These are phyloP conservation scores for Serendipita sp. DNA, from an alignment of 768 basidiomycete genomes.

Conservation along the genomic window DNA sequence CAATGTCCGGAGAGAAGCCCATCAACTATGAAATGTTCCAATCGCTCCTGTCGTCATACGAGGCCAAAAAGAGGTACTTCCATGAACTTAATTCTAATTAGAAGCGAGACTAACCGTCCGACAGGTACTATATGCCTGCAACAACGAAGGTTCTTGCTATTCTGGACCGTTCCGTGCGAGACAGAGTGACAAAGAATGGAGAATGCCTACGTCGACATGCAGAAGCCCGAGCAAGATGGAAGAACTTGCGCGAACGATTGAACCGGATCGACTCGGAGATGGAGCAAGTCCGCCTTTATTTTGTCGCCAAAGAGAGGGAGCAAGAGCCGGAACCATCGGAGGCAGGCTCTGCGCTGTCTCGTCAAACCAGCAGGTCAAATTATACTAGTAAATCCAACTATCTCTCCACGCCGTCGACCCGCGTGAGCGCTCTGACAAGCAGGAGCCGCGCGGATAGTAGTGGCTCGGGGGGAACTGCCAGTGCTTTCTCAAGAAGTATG, in stretches of 20 bases:
- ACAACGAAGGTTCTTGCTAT: constrained; percentile 84
- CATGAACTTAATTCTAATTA: neutral
- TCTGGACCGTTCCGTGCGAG: constrained; percentile 84
- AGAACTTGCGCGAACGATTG: constrained; percentile 63
- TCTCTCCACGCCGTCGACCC: neutral
- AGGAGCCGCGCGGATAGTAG: neutral
- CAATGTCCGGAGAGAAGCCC: neutral
- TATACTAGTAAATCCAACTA: constrained; percentile 22
- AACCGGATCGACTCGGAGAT: constrained; percentile 67
- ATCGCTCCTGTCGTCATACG: constrained; percentile 25
- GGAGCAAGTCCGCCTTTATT: constrained; percentile 47
- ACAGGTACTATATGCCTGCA: constrained; percentile 87
- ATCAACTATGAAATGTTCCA: constrained; percentile 36
- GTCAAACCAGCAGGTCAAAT: constrained; percentile 20
- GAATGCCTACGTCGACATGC: constrained; percentile 82
- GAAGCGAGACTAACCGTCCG: too few relatives aligned
- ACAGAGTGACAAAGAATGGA: constrained; percentile 91
- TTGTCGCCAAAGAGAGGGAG: constrained; percentile 23
- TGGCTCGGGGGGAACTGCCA: constrained; percentile 26
- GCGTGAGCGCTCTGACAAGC: neutral
- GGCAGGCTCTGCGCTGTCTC: constrained; percentile 52
- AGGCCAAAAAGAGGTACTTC: constrained; percentile 12
- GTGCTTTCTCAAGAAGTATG: constrained; percentile 55
- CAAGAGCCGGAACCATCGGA: constrained; percentile 44
- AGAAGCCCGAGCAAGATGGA: constrained; percentile 80